Evolutionary conservation across 129 eudicot species (phyloP).

Genomic region (Escallonia rubra): DNA sequence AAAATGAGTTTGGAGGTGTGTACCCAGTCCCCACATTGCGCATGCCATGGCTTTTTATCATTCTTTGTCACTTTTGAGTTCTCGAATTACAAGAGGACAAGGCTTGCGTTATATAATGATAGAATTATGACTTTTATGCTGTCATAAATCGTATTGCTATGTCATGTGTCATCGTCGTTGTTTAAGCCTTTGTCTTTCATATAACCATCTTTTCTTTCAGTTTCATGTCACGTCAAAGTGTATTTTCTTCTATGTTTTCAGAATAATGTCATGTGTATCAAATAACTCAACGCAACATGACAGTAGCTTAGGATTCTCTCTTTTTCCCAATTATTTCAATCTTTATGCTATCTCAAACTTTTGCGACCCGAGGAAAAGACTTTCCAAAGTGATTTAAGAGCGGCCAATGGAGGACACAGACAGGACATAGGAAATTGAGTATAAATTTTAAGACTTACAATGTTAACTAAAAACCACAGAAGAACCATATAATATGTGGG

Average conservation of each 20-base stretch:
- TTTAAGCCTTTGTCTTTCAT: too few relatives aligned
- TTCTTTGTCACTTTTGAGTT: conserved; percentile 15
- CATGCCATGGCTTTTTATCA: conserved; percentile 17
- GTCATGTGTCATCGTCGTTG: background rate
- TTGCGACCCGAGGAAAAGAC: too few relatives aligned
- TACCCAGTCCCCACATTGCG: background rate
- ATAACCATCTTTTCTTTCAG: too few relatives aligned
- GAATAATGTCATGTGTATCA: background rate
- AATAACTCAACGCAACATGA: too few relatives aligned
- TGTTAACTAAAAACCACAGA: too few relatives aligned
- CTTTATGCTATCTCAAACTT: too few relatives aligned
- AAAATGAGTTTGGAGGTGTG: too few relatives aligned
- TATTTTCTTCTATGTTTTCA: background rate
- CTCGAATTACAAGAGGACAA: conserved; percentile 25
- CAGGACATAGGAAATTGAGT: conserved; percentile 10
- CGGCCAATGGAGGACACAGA: background rate
- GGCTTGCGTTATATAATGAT: background rate
- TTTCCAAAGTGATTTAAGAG: too few relatives aligned
- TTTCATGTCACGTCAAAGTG: background rate
- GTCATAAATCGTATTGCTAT: background rate
- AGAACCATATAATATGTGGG: too few relatives aligned
- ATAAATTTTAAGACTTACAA: too few relatives aligned
- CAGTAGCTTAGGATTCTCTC: too few relatives aligned
- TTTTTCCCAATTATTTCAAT: too few relatives aligned
- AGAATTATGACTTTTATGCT: background rate